phyloP scores from a whole-genome alignment of 2,329 filamentous ascomycete species.

The Arthrobotrys musiformis region DNA sequence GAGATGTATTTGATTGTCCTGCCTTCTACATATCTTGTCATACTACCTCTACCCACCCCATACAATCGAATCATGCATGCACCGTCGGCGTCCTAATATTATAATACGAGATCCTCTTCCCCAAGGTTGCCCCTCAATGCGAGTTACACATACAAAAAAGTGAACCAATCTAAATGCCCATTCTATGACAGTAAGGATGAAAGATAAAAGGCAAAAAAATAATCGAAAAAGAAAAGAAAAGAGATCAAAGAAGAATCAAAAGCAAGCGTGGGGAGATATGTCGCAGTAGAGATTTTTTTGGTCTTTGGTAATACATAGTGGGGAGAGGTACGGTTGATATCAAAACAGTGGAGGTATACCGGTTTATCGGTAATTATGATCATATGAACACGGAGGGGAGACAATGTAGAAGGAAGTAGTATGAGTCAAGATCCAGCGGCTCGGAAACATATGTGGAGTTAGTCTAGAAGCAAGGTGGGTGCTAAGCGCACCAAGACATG shows the following conservation, averaged over 20 bases:
- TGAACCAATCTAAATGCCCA: neutral
- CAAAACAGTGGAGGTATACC: neutral
- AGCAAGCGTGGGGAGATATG: neutral
- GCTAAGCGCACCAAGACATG: too few species aligned
- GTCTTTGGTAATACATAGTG: too few species aligned
- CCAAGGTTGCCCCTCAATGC: conserved; percentile 46
- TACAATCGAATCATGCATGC: too few species aligned
- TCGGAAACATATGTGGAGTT: neutral
- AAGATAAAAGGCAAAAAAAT: too few species aligned
- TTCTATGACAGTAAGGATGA: neutral
- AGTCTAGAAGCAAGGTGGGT: too few species aligned
- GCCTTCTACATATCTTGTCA: too few species aligned
- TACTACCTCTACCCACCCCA: too few species aligned
- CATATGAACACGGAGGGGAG: neutral
- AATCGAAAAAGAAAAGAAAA: too few species aligned
- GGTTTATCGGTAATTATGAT: too few species aligned
- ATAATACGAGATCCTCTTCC: too few species aligned
- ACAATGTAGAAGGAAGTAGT: neutral
- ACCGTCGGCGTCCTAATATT: too few species aligned
- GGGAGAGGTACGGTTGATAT: neutral
- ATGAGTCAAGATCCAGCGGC: neutral
- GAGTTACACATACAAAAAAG: conserved; percentile 17
- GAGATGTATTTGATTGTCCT: too few species aligned
- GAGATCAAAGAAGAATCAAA: neutral
- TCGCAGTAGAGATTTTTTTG: neutral